Base-by-base conservation (phyloP, 169 alveolate species). In the Cryptosporidium canis region DNA sequence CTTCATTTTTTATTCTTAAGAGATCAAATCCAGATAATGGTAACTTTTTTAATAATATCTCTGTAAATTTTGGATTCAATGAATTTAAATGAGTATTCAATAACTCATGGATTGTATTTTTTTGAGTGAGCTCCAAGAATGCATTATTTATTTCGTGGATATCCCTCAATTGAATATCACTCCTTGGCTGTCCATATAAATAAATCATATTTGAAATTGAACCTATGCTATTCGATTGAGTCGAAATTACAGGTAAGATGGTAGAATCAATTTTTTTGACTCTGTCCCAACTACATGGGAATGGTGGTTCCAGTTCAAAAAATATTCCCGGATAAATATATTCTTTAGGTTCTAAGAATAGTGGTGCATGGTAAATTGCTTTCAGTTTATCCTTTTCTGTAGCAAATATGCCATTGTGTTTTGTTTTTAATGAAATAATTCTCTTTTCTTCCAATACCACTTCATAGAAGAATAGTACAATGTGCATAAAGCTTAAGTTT, bases 321-420 rank as follows among this genome's bases (percentile, higher is more conserved):
- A 56, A 77, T 18, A 77, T 56, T 12, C 87, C 87, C 24, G 87
- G 87, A 41, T 77, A 77, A 24, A 61, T 44, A 43, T 24, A 41
- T 39, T 58, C 35, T n/a, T 43, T 43, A 7, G 87, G 87, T n/a
- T 77, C 87, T 11, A 43, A 33, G n/a, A 58, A 53, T 14, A 77
- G 12, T 58, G 87, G 87, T 31, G 87, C 87, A 77, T 77, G 87
- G 44, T 77, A 77, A 21, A 77, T 21, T 61, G 71, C 70, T 8
- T 24, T 58, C 39, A 77, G 61, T 44, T 58, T 58, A 8, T 77
- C 77, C 3, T 39, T 55, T 12, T 16, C 39, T 35, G 70, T 61
- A 2, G 1, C 21, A 27, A 39, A 77, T 56, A 58, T 55, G 9
- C 72, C 71, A 39, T 77, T 33, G 8, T 41, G 18, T 9, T 37